These are phyloP conservation scores for Corynascus novoguineensis DNA, from an alignment of 495 filamentous ascomycete genomes.

Conservation along the genomic window DNA sequence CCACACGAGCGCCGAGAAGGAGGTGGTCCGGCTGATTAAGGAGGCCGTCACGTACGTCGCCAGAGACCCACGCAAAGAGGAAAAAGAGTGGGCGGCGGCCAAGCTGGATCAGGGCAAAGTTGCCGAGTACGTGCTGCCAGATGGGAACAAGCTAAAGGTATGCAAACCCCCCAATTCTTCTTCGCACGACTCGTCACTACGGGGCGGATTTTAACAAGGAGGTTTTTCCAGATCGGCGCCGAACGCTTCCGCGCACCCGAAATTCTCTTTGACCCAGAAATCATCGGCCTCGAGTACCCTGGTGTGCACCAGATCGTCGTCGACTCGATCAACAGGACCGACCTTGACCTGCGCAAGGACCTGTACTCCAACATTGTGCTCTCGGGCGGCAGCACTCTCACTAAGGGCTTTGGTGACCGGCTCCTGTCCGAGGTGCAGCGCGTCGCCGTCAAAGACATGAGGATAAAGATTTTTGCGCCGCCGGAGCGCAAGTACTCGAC, in stretches of 20 bases:
- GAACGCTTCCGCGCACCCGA: constrained; percentile 95
- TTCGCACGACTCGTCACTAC: no score
- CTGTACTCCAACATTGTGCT: constrained; percentile 96
- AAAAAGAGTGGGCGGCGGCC: constrained; percentile 83
- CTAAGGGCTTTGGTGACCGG: constrained; percentile 86
- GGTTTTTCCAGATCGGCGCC: constrained; percentile 61
- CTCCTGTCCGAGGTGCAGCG: constrained; percentile 86
- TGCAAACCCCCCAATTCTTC: constrained; percentile 13
- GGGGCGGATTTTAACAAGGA: not conserved
- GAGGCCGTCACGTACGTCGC: constrained; percentile 92
- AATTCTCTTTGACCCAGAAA: constrained; percentile 94
- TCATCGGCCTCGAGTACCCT: constrained; percentile 95
- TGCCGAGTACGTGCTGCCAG: constrained; percentile 82
- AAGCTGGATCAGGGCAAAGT: constrained; percentile 61
- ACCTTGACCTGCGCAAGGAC: constrained; percentile 90
- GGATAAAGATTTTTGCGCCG: constrained; percentile 96
- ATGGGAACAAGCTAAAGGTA: constrained; percentile 89
- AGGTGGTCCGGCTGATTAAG: constrained; percentile 94
- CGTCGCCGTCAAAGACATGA: constrained; percentile 95
- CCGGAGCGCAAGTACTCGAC: constrained; percentile 97
- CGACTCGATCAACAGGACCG: constrained; percentile 93
- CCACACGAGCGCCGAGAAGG: constrained; percentile 97
- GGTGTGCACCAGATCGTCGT: constrained; percentile 97
- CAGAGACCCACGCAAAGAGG: constrained; percentile 82
- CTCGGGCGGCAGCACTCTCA: constrained; percentile 87